Evolutionary conservation across 345 rosid species (phyloP), one percentile per base, ranked within the genome.

Genomic region (Lepidium didymum): DNA sequence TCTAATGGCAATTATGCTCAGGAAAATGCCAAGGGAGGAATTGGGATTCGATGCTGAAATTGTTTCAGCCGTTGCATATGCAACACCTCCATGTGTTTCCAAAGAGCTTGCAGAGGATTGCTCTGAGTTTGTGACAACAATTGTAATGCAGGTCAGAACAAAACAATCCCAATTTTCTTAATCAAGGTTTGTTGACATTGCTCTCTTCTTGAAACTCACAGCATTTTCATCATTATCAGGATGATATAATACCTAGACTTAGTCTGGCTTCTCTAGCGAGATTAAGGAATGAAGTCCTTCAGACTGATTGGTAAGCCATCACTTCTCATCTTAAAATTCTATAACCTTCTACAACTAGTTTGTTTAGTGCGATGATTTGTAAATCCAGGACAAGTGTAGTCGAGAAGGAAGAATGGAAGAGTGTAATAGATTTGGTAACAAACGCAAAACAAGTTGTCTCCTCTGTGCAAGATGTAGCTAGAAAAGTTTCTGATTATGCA

Each of bases 21-120:
- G 84, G 46, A 83, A 81, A 77, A 86, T 79, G 81, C 83, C 94
- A 44, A 31, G 61, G n/a, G 52, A 79, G 74, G 92, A 95, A 64
- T 80, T 89, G 53, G 99, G 99, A 18, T 91, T 95, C 70, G 78
- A 75, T 73, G 89, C 96, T 34, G 79, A 86, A 3, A 81, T 83
- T 63, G 84, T 95, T 67, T 79, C 97, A 50, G 96, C 94, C 1
- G 82, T 93, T 80, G 96, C 92, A 25, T 95, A 76, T 68, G 99
- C 97, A 7, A 89, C 96, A 31, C 97, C 90, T 10, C 96, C 97
- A 16, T 94, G 97, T 74, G 96, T 91, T 62, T 91, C 96, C 64
- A 84, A 70, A 82, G 94, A 84, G 66, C 82, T 91, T 57, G 96
- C 96, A 44, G 97, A 95, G 79, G 79, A 79, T 70, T 91, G 97